Base-by-base conservation (phyloP, 2,329 filamentous ascomycete species). In the Blastomyces gilchristii region DNA sequence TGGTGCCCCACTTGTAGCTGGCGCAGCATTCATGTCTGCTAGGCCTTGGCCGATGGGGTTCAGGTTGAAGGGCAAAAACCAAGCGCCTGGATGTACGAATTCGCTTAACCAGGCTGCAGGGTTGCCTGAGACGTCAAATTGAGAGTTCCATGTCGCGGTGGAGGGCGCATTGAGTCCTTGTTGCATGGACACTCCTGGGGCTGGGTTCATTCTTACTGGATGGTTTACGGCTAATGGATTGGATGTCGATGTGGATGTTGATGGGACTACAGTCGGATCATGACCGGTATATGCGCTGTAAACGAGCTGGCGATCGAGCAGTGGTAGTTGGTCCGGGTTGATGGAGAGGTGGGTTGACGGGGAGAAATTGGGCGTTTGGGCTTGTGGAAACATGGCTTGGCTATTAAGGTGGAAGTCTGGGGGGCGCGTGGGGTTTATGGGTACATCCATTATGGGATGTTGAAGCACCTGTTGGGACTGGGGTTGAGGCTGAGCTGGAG, bases 11-110 rank as follows among this genome's bases (percentile, higher is more conserved):
- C 12, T 31, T 52, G 50, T 22, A 37, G 58, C 39, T 9, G 49
- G 63, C 45, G 60, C 64, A 18, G 64, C 39, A 34, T 63, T 63
- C 22, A 66, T 45, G n/a, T 62, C 63, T 11, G 56, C 37, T 41
- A 34, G 31, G 28, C 18, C 3, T 11, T 49, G 56, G 28, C 71
- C 68, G 22, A 74, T 63, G 4, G 91, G 89, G 64, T 94, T 89
- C 76, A 96, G 85, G 72, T 96, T 95, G 76, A 96, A 96, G 1
- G 92, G 91, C 79, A 96, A 86, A 74, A 95, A 96, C 90, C 92
- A 97, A 5, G 89, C 90, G 61, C 87, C 87, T 56, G 75, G 74
- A 53, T 77, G 75, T 62, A 75, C 73, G 63, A 72, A 75, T 52
- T 76, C 75, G 58, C 73, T 74, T 6, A 71, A 25, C 66, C 66